These are phyloP conservation scores for Fagus sylvatica DNA, from an alignment of 306 rosid genomes.

Conservation along the genomic window DNA sequence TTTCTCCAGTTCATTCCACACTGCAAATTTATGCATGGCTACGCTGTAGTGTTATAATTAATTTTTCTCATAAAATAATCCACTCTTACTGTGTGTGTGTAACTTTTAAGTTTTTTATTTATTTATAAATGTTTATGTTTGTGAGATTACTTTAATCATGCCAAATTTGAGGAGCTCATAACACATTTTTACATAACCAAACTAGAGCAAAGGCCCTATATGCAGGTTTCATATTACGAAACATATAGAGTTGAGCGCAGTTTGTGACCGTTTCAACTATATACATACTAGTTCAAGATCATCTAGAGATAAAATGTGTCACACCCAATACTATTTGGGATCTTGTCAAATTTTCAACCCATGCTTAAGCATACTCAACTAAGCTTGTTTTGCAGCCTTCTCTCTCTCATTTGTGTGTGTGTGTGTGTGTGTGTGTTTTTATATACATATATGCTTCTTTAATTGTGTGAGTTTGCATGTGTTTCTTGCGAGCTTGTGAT, in stretches of 20 bases:
- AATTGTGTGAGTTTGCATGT: no score
- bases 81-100: no score
- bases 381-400: background rate
- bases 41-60: background rate
- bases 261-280: background rate
- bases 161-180: no score
- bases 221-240: no score
- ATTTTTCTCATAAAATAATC: background rate
- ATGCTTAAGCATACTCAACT: background rate
- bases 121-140: no score
- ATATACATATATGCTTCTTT: background rate
- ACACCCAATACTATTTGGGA: background rate
- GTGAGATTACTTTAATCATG: no score
- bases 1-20: constrained; percentile 93
- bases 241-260: no score
- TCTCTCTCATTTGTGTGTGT: background rate
- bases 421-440: background rate
- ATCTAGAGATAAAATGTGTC: background rate
- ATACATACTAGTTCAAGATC: background rate
- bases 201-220: no score
- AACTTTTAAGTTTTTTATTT: no score
- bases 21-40: constrained; percentile 40
- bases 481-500: background rate
- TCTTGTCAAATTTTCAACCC: background rate
- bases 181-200: no score